Base-by-base conservation (phyloP, 2,329 filamentous ascomycete species). In the Juglanconis juglandina region DNA sequence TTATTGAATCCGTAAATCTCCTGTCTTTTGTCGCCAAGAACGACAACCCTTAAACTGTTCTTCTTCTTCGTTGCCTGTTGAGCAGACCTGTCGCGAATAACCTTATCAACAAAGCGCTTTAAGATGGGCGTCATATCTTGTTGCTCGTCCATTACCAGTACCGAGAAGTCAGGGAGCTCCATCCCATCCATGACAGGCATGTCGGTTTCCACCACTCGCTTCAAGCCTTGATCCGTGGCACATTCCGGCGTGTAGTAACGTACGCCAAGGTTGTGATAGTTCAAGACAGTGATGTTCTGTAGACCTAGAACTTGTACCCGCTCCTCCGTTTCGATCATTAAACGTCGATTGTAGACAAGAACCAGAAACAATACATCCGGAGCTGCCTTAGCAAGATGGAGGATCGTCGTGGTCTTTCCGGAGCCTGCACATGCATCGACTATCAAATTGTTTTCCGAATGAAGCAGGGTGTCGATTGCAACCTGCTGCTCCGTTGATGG, bases 1-100 rank as follows among this genome's bases (percentile, higher is more conserved):
- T 62, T 62, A 52, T 62, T 62, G 52, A 62, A 62, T 2, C 56
- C 58, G 37, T 62, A 62, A 4, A 62, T 39, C 34, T 62, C 60
- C 32, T 62, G 60, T 46, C 60, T 50, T 32, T 41, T 59, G 32
- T 62, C 60, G 3, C 60, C 60, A 2, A 62, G 60, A 2, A 62
- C 60, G 4, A 62, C 56, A 5, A 62, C 53, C 32, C 60, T 49
- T 7, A 62, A 14, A 8, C 42, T 42, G 4, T 34, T 14, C 11
- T 48, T 42, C 4, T 34, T 14, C 11, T 34, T 24, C 3, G 17
- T 53, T 5, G 6, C 32, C 1, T 10, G 13, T 1, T 37, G 37
- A 8, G 32, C 50, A n/a, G 59, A 59, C 6, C 44, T 62, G n/a
- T 62, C 60, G 13, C 53, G 52, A 10, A 62, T 53, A 5, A 62